Evolutionary conservation across 805 yeast species (phyloP).

Genomic region (Lachancea quebecensis): DNA sequence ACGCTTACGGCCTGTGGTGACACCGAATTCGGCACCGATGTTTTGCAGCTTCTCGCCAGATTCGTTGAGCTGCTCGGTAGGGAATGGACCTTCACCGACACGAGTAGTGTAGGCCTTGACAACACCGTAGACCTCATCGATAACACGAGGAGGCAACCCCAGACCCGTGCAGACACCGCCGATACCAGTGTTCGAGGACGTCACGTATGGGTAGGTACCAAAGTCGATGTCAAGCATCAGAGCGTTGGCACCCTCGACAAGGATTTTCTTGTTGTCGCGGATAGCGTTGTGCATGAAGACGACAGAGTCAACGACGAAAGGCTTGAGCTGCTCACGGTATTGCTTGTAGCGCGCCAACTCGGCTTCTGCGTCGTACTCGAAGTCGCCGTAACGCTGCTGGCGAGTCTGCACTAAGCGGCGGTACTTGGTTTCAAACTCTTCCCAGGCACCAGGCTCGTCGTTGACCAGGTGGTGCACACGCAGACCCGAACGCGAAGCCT

Average conservation of each 20-base stretch:
- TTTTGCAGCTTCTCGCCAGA: conserved; percentile 81
- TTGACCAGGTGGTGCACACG: conserved; percentile 93
- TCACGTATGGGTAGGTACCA: conserved; percentile 97
- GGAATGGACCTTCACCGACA: conserved; percentile 99
- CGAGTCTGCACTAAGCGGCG: conserved; percentile 73
- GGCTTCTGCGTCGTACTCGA: conserved; percentile 76
- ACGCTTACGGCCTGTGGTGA: conserved; percentile 97
- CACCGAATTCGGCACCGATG: conserved; percentile 95
- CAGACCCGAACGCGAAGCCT: conserved; percentile 93
- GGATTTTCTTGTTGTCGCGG: conserved; percentile 69
- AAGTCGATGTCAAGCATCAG: conserved; percentile 95
- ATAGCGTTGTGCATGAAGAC: conserved; percentile 76
- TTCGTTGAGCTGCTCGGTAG: conserved; percentile 88
- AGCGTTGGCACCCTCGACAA: conserved; percentile 98
- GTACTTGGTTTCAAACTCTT: conserved; percentile 73
- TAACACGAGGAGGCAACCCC: conserved; percentile 86
- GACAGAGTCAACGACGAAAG: conserved; percentile 91
- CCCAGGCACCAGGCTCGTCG: conserved; percentile 89
- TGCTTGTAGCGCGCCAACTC: conserved; percentile 73
- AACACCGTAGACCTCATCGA: conserved; percentile 83
- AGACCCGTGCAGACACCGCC: conserved; percentile 98
- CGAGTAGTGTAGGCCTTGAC: conserved; percentile 98
- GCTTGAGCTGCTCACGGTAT: conserved; percentile 67
- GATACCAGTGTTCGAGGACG: conserved; percentile 91
- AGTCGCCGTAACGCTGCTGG: conserved; percentile 85